Conservation (phyloP, 2,329 filamentous ascomycete species). For the Cryoendolithus antarcticus region DNA sequence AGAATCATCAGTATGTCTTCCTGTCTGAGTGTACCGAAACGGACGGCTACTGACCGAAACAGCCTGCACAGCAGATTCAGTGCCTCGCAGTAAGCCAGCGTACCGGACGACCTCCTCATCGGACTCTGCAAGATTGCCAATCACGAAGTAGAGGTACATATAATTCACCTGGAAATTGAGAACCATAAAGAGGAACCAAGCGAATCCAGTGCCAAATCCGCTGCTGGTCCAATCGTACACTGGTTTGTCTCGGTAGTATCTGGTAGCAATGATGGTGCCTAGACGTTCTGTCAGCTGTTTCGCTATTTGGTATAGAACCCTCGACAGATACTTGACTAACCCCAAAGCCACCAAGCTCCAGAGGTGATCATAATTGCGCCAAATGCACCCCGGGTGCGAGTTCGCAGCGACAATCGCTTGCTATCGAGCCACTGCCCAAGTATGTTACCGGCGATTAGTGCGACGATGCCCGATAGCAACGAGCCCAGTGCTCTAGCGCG, state of each 20-base stretch:
- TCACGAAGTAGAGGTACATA: constrained; percentile 58
- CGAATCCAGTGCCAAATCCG: constrained; percentile 56
- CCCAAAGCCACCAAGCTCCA: constrained; percentile 63
- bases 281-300: too few relatives aligned
- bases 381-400: constrained; percentile 45
- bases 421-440: constrained; percentile 54
- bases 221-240: constrained; percentile 53
- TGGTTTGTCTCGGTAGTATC: constrained; percentile 45
- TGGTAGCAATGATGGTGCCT: constrained; percentile 47
- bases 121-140: constrained; percentile 50
- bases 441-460: constrained; percentile 52
- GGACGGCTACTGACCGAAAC: constrained; percentile 38
- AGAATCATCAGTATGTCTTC: background rate
- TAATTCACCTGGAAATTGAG: constrained; percentile 63
- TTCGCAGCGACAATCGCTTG: constrained; percentile 41
- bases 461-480: constrained; percentile 56
- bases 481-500: constrained; percentile 57
- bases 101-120: constrained; percentile 56
- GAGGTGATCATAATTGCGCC: constrained; percentile 43
- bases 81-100: constrained; percentile 54
- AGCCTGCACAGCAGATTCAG: constrained; percentile 61
- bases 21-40: background rate
- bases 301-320: too few relatives aligned
- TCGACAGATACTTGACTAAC: constrained; percentile 10
- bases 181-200: constrained; percentile 54